phyloP scores from a whole-genome alignment of 805 yeast species.

The Ascoidea tarda region DNA sequence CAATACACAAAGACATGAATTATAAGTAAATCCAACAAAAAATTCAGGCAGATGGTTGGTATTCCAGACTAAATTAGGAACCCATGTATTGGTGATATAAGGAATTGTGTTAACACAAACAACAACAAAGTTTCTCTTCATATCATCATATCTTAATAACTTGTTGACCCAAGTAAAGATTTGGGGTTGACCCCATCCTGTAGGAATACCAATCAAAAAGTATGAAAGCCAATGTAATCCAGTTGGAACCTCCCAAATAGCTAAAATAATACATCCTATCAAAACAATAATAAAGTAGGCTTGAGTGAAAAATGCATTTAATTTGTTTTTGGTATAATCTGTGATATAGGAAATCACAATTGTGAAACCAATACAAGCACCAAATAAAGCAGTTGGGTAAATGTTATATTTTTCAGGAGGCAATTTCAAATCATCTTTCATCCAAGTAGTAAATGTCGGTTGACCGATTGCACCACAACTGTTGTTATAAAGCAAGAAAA shows the following conservation, averaged over 20 bases:
- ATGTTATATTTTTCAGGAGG: conserved; percentile 22
- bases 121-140: conserved; percentile 23
- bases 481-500: conserved; percentile 12
- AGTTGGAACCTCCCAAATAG: conserved; percentile 32
- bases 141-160: conserved; percentile 21
- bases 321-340: conserved; percentile 21
- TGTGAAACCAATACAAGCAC: conserved; percentile 24
- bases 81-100: conserved; percentile 25
- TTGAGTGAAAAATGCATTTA: conserved; percentile 25
- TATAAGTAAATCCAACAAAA: conserved; percentile 22
- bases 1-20: conserved; percentile 17
- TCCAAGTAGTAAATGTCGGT: conserved; percentile 33
- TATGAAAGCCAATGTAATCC: conserved; percentile 38
- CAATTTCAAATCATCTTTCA: conserved; percentile 21
- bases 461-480: conserved; percentile 19
- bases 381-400: conserved; percentile 26
- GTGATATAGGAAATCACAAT: no score
- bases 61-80: conserved; percentile 24
- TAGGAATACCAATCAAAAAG: conserved; percentile 31
- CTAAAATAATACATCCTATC: conserved; percentile 27
- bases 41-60: conserved; percentile 20
- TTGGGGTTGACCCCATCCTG: conserved; percentile 40
- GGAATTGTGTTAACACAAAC: conserved; percentile 27
- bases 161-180: conserved; percentile 44
- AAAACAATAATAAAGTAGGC: conserved; percentile 24